Evolutionary conservation across 2,329 filamentous ascomycete species (phyloP).

Genomic region (Aspergillus neoniger): DNA sequence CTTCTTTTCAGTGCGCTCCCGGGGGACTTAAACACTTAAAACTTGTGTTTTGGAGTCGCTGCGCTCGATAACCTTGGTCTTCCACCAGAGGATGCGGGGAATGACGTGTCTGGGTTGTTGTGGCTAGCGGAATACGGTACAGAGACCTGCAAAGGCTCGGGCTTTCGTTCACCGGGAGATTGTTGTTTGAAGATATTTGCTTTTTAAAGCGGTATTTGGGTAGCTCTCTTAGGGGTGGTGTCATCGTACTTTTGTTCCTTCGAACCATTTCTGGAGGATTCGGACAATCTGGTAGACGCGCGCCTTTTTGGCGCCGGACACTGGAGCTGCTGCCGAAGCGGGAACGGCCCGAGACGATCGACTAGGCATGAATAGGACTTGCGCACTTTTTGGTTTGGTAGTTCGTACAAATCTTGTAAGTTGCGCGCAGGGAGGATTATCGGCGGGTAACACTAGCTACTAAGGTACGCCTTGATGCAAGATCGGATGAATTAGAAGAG

Average conservation of each 20-base stretch:
- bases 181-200: slow-evolving; percentile 54
- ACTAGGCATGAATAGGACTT: slow-evolving; percentile 34
- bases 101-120: slow-evolving; percentile 14
- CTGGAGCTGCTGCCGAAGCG: slow-evolving; percentile 33
- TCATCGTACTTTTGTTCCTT: slow-evolving; percentile 37
- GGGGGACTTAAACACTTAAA: neutral
- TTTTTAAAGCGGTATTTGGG: slow-evolving; percentile 49
- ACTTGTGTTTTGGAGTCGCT: neutral
- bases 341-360: slow-evolving; percentile 41
- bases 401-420: neutral
- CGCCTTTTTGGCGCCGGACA: slow-evolving; percentile 36
- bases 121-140: slow-evolving; percentile 19
- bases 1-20: neutral
- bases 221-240: slow-evolving; percentile 18
- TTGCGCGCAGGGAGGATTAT: neutral
- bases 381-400: neutral
- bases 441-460: slow-evolving; percentile 15
- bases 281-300: slow-evolving; percentile 35
- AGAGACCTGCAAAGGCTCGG: slow-evolving; percentile 32
- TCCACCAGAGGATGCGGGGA: slow-evolving; percentile 9
- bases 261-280: slow-evolving; percentile 26
- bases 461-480: neutral
- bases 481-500: neutral
- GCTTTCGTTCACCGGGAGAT: slow-evolving; percentile 36
- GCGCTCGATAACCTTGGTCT: slow-evolving; percentile 10